Conservation (phyloP, 106 monocot genomes). For the Phalaenopsis equestris region DNA sequence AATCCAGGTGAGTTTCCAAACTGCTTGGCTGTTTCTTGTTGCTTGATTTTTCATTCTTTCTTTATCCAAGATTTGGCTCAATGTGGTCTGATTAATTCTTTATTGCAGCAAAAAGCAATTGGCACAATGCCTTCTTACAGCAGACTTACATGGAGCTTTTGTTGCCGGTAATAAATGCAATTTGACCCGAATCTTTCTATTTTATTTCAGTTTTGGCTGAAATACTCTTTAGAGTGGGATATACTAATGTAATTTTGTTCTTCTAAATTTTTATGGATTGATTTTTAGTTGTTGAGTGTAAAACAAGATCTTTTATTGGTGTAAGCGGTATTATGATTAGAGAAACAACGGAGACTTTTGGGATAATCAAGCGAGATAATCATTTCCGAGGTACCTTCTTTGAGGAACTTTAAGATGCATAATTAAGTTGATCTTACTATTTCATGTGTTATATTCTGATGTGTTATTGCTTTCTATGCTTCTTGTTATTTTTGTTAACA, state of each 20-base stretch:
- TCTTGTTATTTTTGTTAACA: background rate
- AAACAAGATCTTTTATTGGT: constrained; percentile 39
- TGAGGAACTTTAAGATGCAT: background rate
- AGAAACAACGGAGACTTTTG: constrained; percentile 85
- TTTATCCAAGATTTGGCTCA: background rate
- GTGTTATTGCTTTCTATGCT: too few relatives aligned
- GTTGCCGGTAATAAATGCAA: constrained; percentile 42
- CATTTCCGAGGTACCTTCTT: constrained; percentile 48
- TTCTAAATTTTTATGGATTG: constrained; percentile 5
- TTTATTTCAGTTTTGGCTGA: background rate
- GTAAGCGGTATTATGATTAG: constrained; percentile 70
- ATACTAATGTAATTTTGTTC: background rate
- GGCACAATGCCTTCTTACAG: constrained; percentile 46
- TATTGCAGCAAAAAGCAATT: constrained; percentile 67
- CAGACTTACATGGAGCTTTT: constrained; percentile 85
- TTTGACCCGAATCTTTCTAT: background rate
- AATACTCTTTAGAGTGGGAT: background rate
- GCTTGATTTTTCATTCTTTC: background rate
- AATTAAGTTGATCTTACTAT: background rate
- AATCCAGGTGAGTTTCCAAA: constrained; percentile 29
- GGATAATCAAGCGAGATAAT: constrained; percentile 58
- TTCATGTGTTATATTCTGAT: background rate
- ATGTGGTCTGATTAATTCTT: background rate
- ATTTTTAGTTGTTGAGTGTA: constrained; percentile 74
- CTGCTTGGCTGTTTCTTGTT: background rate